Conservation (phyloP, 176 grass and related monocot species). For the Lolium multiflorum region DNA sequence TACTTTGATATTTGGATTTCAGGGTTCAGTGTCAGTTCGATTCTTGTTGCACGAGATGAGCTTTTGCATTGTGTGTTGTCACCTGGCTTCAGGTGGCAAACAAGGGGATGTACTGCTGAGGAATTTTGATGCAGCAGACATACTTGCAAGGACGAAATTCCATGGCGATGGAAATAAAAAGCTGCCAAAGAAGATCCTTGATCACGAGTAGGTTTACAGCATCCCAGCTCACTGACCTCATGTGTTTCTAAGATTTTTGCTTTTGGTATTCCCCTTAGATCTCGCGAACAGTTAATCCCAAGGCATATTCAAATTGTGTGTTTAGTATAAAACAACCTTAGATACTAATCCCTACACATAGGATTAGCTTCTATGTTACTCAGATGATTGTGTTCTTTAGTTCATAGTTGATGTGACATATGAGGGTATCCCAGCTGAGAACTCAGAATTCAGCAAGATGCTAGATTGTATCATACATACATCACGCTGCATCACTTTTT, state of each 20-base stretch:
- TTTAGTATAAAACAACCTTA: not conserved
- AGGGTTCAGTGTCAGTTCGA: conserved; percentile 91
- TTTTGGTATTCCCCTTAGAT: conserved; percentile 24
- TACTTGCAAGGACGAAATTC: conserved; percentile 79
- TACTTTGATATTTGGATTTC: conserved; percentile 19
- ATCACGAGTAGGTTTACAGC: conserved; percentile 76
- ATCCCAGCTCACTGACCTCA: conserved; percentile 16
- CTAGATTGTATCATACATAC: conserved; percentile 17
- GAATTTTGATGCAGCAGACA: conserved; percentile 69
- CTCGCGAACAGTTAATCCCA: not conserved
- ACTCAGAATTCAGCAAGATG: conserved; percentile 8
- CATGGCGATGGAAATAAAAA: conserved; percentile 42
- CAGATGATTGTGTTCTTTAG: conserved; percentile 18
- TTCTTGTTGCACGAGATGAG: conserved; percentile 76
- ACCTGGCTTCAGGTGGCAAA: conserved; percentile 91
- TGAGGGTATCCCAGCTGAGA: conserved; percentile 43
- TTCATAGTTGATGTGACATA: conserved; percentile 30
- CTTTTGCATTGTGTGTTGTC: conserved; percentile 95
- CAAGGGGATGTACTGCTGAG: conserved; percentile 73
- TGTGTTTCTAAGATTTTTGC: not conserved
- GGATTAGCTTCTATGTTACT: not conserved
- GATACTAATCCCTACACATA: not conserved
- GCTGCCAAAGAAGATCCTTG: conserved; percentile 79
- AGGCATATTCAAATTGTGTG: conserved; percentile 24
- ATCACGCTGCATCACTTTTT: conserved; percentile 32